Percentiles rank a stretch among this genome's conserved stretches.
These are phyloP conservation scores for Rhodotorula babjevae DNA, from an alignment of 768 basidiomycete species.

Conservation along the genomic window DNA sequence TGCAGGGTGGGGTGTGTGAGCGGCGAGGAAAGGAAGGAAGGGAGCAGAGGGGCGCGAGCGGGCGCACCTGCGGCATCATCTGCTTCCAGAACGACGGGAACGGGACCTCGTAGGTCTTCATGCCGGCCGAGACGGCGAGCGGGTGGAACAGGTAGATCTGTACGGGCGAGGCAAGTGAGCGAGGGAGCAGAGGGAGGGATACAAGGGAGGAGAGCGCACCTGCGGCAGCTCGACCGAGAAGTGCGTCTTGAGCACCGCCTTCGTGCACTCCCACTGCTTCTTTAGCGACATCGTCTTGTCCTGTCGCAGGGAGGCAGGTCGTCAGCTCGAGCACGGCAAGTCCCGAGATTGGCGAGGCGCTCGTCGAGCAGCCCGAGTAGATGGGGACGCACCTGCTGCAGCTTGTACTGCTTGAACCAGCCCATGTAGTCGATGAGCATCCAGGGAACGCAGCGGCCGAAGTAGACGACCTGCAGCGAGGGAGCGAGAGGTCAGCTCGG, in stretches of 20 bases:
- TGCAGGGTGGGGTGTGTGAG: conserved; percentile 46
- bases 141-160: conserved; percentile 49
- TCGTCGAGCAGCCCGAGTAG: too few relatives aligned
- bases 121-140: conserved; percentile 76
- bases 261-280: conserved; percentile 95
- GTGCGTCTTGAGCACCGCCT: conserved; percentile 86
- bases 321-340: too few relatives aligned
- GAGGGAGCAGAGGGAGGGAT: neutral
- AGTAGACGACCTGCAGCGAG: conserved; percentile 65
- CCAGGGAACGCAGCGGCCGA: conserved; percentile 91
- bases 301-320: neutral
- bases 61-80: conserved; percentile 30
- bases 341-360: too few relatives aligned
- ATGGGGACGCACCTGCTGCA: conserved; percentile 58
- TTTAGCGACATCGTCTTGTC: conserved; percentile 67
- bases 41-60: conserved; percentile 54
- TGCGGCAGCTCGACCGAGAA: conserved; percentile 88
- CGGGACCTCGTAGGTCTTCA: conserved; percentile 88
- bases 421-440: conserved; percentile 90
- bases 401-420: conserved; percentile 89
- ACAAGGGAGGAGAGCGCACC: neutral
- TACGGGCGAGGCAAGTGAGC: too few relatives aligned
- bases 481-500: neutral
- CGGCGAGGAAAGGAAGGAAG: too few relatives aligned
- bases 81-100: conserved; percentile 61